These are phyloP conservation scores for Juglanconis juglandina DNA, from an alignment of 2,329 filamentous ascomycete genomes.

Conservation along the genomic window DNA sequence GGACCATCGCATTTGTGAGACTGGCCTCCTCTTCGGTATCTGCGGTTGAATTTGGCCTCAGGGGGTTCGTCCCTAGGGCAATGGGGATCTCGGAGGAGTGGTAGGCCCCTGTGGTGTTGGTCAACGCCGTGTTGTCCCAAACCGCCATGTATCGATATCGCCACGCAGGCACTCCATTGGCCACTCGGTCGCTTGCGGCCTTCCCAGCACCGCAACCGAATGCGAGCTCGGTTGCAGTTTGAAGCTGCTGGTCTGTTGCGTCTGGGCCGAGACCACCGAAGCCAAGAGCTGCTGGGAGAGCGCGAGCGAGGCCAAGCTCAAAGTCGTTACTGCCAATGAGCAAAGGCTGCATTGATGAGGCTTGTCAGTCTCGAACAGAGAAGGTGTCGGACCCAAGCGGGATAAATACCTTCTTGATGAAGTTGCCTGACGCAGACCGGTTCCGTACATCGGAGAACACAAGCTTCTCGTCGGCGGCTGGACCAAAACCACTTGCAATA, in stretches of 20 bases:
- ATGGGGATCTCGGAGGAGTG: conserved; percentile 6
- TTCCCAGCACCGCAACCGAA: conserved; percentile 5
- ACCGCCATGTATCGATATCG: conserved; percentile 5
- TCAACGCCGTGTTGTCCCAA: background rate
- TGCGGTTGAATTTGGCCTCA: background rate
- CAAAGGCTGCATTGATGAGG: background rate
- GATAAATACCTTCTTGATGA: background rate
- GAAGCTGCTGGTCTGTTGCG: background rate
- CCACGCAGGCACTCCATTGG: conserved; percentile 4
- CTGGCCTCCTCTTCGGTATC: background rate
- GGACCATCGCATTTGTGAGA: background rate
- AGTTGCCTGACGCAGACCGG: background rate
- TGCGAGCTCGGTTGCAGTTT: background rate
- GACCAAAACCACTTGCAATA: background rate
- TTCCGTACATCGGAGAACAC: background rate
- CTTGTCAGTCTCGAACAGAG: too few relatives aligned
- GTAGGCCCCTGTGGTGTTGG: background rate
- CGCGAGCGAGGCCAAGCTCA: background rate
- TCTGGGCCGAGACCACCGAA: background rate
- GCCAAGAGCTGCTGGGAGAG: background rate
- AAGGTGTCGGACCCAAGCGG: too few relatives aligned
- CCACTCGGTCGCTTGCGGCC: background rate
- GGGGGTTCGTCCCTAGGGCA: background rate
- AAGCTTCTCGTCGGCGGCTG: background rate
- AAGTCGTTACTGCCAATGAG: conserved; percentile 1